Conservation (phyloP, 2,329 filamentous ascomycete genomes). For the Chaetomiaceae sp. region DNA sequence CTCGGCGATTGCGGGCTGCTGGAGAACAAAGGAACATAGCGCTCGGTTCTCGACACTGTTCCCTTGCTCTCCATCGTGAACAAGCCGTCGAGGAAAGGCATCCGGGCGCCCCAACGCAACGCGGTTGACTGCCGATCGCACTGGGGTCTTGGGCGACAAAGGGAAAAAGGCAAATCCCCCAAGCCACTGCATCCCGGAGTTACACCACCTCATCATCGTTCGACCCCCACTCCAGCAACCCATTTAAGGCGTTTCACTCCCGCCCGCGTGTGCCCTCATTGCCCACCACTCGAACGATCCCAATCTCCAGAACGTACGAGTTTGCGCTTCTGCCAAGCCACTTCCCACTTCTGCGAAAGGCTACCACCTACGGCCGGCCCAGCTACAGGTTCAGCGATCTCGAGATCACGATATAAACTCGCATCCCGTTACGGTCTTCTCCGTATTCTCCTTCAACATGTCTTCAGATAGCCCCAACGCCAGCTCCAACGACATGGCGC, state of each 20-base stretch:
- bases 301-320: conserved; percentile 22
- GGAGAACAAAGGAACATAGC: neutral
- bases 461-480: conserved; percentile 29
- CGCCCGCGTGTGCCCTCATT: conserved; percentile 5
- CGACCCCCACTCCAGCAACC: conserved; percentile 15
- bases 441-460: conserved; percentile 21
- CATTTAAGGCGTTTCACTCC: conserved; percentile 23
- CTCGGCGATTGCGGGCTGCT: neutral
- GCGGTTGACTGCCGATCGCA: conserved; percentile 15
- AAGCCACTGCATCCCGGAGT: conserved; percentile 6
- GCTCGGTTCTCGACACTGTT: neutral
- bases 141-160: conserved; percentile 7
- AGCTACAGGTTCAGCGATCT: neutral
- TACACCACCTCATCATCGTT: conserved; percentile 19
- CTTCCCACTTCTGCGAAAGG: conserved; percentile 8
- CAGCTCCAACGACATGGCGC: conserved; percentile 24
- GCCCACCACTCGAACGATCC: conserved; percentile 20
- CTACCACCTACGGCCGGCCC: conserved; percentile 7
- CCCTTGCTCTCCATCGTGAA: neutral
- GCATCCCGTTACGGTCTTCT: neutral
- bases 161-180: conserved; percentile 5
- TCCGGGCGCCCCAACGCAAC: conserved; percentile 16
- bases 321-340: conserved; percentile 4
- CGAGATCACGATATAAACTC: conserved; percentile 11
- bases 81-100: neutral